Conservation (phyloP, 169 alveolate species). For the Cryptosporidium parvum region DNA sequence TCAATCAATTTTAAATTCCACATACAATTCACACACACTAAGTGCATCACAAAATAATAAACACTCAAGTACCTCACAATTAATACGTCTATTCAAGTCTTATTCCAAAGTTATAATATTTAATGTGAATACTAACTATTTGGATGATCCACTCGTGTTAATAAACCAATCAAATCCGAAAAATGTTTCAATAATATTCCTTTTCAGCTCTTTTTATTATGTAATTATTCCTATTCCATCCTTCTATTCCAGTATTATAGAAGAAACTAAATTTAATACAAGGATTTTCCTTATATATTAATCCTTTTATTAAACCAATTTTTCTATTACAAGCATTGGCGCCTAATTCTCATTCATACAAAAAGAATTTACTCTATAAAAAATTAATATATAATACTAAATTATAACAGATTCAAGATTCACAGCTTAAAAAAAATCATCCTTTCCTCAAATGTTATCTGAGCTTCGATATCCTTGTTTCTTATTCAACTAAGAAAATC, state of each 20-base stretch:
- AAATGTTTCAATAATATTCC: neutral
- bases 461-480: neutral
- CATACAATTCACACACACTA: neutral
- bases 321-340: neutral
- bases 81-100: neutral
- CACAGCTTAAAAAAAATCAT: neutral
- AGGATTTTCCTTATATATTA: neutral
- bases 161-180: neutral
- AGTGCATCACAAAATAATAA: neutral
- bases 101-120: neutral
- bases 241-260: neutral
- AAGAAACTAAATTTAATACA: neutral
- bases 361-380: neutral
- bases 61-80: neutral
- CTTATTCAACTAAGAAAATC: neutral
- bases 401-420: neutral
- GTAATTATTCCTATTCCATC: neutral
- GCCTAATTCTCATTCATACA: neutral
- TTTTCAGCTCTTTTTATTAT: neutral
- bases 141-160: neutral
- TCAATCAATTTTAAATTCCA: neutral
- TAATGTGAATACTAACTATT: neutral
- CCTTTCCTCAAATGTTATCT: neutral
- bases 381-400: conserved; percentile 13
- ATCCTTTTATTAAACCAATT: neutral